phyloP scores from a whole-genome alignment of 148 eudicot genomes.

The Cornus controversa region DNA sequence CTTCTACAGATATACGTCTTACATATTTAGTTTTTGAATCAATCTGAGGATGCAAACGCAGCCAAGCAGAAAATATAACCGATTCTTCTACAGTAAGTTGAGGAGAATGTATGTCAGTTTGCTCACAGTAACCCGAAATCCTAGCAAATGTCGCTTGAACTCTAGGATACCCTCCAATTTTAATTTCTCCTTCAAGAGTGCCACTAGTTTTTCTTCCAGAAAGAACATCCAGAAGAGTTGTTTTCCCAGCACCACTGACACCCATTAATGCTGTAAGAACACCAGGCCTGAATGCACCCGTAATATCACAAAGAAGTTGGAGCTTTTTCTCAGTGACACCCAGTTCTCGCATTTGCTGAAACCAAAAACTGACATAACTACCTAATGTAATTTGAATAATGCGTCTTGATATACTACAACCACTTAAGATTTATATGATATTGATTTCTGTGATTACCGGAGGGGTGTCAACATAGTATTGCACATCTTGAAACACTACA shows the following conservation, averaged over 20 bases:
- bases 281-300: conserved; percentile 82
- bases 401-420: too few species aligned
- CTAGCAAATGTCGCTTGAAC: conserved; percentile 79
- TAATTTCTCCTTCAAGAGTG: conserved; percentile 67
- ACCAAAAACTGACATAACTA: background rate
- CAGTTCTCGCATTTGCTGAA: conserved; percentile 69
- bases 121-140: conserved; percentile 93
- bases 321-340: conserved; percentile 59
- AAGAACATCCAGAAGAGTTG: conserved; percentile 90
- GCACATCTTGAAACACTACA: conserved; percentile 61
- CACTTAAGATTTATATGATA: background rate
- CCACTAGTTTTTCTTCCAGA: conserved; percentile 89
- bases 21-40: conserved; percentile 66
- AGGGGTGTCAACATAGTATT: conserved; percentile 72
- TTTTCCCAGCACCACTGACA: conserved; percentile 93
- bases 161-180: conserved; percentile 73
- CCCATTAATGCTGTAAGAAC: conserved; percentile 92
- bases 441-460: conserved; percentile 35
- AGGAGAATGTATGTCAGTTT: conserved; percentile 88
- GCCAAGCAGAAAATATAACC: conserved; percentile 82
- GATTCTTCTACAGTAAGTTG: conserved; percentile 85
- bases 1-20: conserved; percentile 16
- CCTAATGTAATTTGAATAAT: background rate
- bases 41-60: conserved; percentile 67
- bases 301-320: conserved; percentile 61